A percentile compares a stretch with the other conserved stretches of the same genome.
Evolutionary conservation across 768 basidiomycete genomes (phyloP).

Genomic region (Suillus hirtellus): DNA sequence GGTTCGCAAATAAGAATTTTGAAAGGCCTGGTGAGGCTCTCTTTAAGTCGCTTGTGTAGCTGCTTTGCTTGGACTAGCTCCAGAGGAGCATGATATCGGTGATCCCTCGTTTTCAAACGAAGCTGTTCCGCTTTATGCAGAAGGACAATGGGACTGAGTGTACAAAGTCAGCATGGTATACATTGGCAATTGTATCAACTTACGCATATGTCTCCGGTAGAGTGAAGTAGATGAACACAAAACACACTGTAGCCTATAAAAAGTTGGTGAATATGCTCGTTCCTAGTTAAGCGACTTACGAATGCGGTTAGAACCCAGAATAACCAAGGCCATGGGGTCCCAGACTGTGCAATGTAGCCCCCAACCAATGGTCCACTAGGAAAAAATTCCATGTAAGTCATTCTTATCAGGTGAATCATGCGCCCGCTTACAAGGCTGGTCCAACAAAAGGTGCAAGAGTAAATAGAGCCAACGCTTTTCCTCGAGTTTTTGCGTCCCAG

Average conservation of each 20-base stretch:
- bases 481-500: constrained; percentile 1
- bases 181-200: background rate
- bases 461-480: background rate
- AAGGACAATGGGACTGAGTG: background rate
- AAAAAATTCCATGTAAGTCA: background rate
- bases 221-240: constrained; percentile 1
- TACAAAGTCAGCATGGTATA: background rate
- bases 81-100: background rate
- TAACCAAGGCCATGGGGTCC: background rate
- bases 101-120: background rate
- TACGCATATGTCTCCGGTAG: background rate
- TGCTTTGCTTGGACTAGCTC: background rate
- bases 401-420: background rate
- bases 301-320: background rate
- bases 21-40: background rate
- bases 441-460: background rate
- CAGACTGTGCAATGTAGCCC: background rate
- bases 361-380: background rate
- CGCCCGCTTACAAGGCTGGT: background rate
- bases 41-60: background rate
- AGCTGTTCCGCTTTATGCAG: background rate
- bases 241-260: background rate
- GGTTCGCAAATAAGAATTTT: background rate
- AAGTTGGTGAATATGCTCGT: background rate
- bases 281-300: background rate